Evolutionary conservation across 1,284 basidiomycete species (phyloP).

Genomic region (Papiliotrema fonsecae): DNA sequence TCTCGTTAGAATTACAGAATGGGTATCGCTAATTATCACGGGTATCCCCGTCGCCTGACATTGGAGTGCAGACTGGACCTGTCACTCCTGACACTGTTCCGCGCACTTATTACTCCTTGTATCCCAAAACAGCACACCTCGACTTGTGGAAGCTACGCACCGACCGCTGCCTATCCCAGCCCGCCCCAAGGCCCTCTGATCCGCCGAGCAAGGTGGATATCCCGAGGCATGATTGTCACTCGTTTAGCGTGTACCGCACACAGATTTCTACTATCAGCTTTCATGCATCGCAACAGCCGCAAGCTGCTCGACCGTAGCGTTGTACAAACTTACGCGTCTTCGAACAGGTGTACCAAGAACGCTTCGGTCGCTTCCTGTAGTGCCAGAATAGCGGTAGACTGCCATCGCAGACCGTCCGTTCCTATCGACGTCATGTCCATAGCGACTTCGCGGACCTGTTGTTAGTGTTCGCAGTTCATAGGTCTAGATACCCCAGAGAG

Average conservation of each 20-base stretch:
- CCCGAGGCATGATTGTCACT: conserved; percentile 96
- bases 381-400: conserved; percentile 81
- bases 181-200: conserved; percentile 79
- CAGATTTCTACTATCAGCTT: conserved; percentile 60
- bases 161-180: conserved; percentile 20
- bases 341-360: conserved; percentile 87
- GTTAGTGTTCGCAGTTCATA: conserved; percentile 17
- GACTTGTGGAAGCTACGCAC: no score
- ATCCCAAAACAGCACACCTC: no score
- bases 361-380: conserved; percentile 94
- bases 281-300: neutral
- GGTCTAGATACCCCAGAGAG: conserved; percentile 5
- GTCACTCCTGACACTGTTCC: no score
- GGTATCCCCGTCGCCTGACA: no score
- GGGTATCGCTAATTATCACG: no score
- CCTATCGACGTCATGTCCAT: conserved; percentile 74
- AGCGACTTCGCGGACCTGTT: conserved; percentile 86
- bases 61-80: no score
- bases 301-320: neutral
- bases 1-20: no score
- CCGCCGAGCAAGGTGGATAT: conserved; percentile 91
- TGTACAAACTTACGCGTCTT: conserved; percentile 74
- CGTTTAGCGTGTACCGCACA: conserved; percentile 98
- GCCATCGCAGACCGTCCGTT: conserved; percentile 74
- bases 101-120: no score